These are phyloP conservation scores for Davidsoniella australis DNA, from an alignment of 2,329 filamentous ascomycete genomes.

Conservation along the genomic window DNA sequence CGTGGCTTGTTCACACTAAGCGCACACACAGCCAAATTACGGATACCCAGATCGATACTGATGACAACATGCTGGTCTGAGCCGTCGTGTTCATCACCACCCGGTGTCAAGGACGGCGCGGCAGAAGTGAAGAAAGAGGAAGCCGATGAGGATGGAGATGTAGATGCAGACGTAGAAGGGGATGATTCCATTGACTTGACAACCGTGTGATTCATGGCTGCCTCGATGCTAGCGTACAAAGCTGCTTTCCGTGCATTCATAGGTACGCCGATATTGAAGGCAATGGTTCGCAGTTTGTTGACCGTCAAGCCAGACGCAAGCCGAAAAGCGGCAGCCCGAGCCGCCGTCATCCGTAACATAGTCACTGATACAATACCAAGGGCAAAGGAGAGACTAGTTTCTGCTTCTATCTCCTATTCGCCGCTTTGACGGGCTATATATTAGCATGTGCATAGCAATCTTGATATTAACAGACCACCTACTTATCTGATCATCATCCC, in stretches of 20 bases:
- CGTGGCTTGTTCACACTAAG: neutral
- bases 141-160: neutral
- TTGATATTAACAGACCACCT: too few species aligned
- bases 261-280: slow-evolving; percentile 5
- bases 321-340: too few species aligned
- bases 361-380: too few species aligned
- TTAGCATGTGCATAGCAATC: too few species aligned
- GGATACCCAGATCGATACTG: slow-evolving; percentile 11
- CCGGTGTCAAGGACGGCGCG: neutral
- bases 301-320: neutral
- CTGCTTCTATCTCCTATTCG: too few species aligned
- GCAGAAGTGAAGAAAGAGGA: neutral
- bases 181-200: neutral
- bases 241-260: slow-evolving; percentile 2
- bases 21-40: slow-evolving; percentile 8
- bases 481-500: too few species aligned
- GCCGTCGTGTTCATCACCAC: neutral
- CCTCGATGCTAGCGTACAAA: neutral
- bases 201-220: neutral
- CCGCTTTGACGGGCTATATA: too few species aligned
- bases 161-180: neutral
- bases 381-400: too few species aligned
- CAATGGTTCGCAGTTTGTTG: neutral
- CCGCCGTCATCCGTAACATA: too few species aligned
- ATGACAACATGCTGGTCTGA: neutral